Evolutionary conservation across 345 rosid genomes (phyloP), one percentile per base, ranked within the genome.

Genomic region (Eucalyptus erythrocorys): DNA sequence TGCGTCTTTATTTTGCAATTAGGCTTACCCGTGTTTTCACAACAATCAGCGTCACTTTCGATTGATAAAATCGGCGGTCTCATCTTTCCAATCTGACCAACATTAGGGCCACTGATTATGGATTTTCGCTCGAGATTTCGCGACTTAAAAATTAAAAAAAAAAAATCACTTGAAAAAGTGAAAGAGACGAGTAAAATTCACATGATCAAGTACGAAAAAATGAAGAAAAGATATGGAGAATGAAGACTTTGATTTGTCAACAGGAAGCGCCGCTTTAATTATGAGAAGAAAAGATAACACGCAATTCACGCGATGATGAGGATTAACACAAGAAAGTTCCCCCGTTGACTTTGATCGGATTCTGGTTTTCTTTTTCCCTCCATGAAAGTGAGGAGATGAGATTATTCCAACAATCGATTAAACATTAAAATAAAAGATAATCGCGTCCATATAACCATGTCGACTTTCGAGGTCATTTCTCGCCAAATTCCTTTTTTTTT

Each of bases 141-240:
- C 2, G 5, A 42, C 82, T 37, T 21, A 0, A 37, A 37, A 8
- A 1, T 8, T 8, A 11, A 11, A 10, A 5, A 19, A 19, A 3
- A 5, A 21, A 55, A 2, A 5, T 9, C 81, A 0, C 43, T 19
- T 2, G 45, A 6, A 21, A 19, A n/a, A 6, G 21, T 34, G 0
- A 16, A 7, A 4, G 15, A 15, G 37, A n/a, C 5, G 9, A 16
- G 37, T 16, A 17, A n/a, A 16, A 64, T 55, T 2, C 15, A 37
- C 12, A 3, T 8, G 7, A 37, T 71, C 6, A 4, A 6, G 45
- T 24, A 11, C 0, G 14, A 11, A 6, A 21, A 76, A 21, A 37
- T 9, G 43, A 71, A 76, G 47, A 21, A 21, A 19, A 37, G 45
- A 19, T 21, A 40, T 21, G 47, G 82, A 21, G 47, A 10, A 11